Conservation (phyloP, 371 early-diverging fungal species). For the Lichtheimia ornata region DNA sequence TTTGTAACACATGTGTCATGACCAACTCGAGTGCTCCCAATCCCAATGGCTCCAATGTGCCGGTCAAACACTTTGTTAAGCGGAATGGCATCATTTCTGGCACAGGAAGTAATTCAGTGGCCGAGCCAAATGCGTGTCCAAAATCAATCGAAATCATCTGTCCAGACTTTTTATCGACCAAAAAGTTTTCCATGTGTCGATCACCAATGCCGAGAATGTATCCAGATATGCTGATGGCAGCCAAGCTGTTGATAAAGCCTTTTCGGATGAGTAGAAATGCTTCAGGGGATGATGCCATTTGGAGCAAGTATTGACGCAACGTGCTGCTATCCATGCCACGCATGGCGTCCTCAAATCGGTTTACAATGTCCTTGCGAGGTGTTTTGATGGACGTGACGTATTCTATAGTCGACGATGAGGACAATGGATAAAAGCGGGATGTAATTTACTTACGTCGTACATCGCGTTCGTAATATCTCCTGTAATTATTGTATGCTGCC, state of each 20-base stretch:
- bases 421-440: too few relatives aligned
- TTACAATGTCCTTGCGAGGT: conserved; percentile 42
- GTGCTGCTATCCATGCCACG: conserved; percentile 36
- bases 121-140: conserved; percentile 78
- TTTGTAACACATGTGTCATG: conserved; percentile 58
- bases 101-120: conserved; percentile 67
- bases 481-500: conserved; percentile 6
- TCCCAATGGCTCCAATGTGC: conserved; percentile 62
- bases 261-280: conserved; percentile 62
- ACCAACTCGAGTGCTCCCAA: conserved; percentile 51
- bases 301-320: conserved; percentile 47
- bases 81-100: conserved; percentile 76
- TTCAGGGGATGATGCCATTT: conserved; percentile 65
- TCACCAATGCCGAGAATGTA: conserved; percentile 77
- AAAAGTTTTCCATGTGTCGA: conserved; percentile 70
- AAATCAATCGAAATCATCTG: conserved; percentile 71
- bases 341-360: conserved; percentile 38
- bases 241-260: conserved; percentile 61
- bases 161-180: conserved; percentile 63
- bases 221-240: conserved; percentile 61
- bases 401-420: conserved; percentile 22
- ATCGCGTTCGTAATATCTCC: not conserved
- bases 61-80: conserved; percentile 58
- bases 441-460: not conserved
- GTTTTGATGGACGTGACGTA: conserved; percentile 58